These are phyloP conservation scores for Staphylotrichum tortipilum DNA, from an alignment of 495 filamentous ascomycete genomes.

Conservation along the genomic window DNA sequence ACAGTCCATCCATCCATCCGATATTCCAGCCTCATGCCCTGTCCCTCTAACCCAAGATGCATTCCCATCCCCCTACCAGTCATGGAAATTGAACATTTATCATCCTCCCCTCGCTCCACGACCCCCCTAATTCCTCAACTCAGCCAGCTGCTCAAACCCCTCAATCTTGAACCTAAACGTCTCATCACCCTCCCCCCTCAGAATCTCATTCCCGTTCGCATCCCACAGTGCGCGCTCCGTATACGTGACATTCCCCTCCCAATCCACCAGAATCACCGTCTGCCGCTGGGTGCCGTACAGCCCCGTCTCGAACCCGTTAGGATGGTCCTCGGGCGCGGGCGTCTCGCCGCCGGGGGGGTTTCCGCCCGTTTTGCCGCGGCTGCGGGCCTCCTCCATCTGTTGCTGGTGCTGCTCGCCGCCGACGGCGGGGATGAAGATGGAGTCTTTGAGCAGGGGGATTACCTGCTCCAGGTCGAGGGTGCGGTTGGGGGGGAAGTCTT, in stretches of 20 bases:
- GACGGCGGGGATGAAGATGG: conserved; percentile 76
- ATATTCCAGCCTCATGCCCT: too few relatives aligned
- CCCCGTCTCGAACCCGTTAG: conserved; percentile 42
- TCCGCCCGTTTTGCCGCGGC: conserved; percentile 13
- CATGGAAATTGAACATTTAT: too few relatives aligned
- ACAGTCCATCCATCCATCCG: too few relatives aligned
- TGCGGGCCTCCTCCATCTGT: conserved; percentile 43
- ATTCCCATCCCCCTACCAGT: too few relatives aligned
- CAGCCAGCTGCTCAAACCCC: conserved; percentile 26
- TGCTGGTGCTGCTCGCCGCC: conserved; percentile 42
- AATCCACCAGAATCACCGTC: conserved; percentile 72
- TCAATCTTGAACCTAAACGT: conserved; percentile 57
- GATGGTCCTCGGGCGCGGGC: conserved; percentile 23
- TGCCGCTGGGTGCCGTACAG: conserved; percentile 93
- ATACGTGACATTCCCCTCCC: conserved; percentile 67
- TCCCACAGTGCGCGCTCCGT: conserved; percentile 80
- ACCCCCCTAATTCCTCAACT: conserved; percentile 4
- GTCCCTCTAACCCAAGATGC: too few relatives aligned
- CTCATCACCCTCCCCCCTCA: conserved; percentile 52
- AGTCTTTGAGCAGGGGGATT: conserved; percentile 60
- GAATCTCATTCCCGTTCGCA: conserved; percentile 50
- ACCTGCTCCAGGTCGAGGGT: conserved; percentile 59
- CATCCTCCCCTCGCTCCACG: too few relatives aligned
- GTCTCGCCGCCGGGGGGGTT: conserved; percentile 10
- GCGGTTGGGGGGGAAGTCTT: conserved; percentile 60